A percentile compares a stretch with the other conserved stretches of the same genome.
These are phyloP conservation scores for Platismatia glauca DNA, from an alignment of 495 filamentous ascomycete species.

Conservation along the genomic window DNA sequence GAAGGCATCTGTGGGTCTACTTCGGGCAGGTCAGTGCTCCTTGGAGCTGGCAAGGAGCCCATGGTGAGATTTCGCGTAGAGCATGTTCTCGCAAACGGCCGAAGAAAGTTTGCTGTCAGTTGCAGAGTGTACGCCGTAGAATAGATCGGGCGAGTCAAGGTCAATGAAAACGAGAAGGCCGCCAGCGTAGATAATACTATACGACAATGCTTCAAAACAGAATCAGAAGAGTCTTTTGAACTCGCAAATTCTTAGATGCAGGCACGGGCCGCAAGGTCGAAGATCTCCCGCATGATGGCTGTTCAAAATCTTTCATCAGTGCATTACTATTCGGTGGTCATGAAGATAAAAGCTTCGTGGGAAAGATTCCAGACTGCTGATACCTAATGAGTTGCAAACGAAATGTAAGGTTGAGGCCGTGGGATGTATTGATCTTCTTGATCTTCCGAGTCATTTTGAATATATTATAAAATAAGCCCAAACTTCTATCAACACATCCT, in stretches of 20 bases:
- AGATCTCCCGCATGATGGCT: not conserved
- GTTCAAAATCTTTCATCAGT: no score
- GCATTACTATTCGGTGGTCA: no score
- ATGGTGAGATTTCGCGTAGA: not conserved
- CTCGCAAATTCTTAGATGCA: no score
- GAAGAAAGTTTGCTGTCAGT: not conserved
- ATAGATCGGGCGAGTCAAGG: not conserved
- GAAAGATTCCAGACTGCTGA: no score
- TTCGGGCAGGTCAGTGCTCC: not conserved
- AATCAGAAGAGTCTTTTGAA: not conserved
- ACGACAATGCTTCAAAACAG: not conserved
- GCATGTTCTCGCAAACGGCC: not conserved
- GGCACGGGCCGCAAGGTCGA: not conserved
- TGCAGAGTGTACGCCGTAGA: no score
- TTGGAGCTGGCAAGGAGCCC: slow-evolving; percentile 3
- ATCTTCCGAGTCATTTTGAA: no score
- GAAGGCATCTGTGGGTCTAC: not conserved
- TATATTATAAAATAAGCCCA: not conserved
- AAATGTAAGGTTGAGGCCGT: no score
- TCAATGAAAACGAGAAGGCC: not conserved
- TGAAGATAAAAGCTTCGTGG: no score
- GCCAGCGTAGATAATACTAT: not conserved
- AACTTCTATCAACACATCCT: not conserved
- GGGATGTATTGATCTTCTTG: no score
- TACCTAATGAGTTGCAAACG: no score